Conservation (phyloP, 192 early-diverging fungal genomes). For the Thamnidium elegans region DNA sequence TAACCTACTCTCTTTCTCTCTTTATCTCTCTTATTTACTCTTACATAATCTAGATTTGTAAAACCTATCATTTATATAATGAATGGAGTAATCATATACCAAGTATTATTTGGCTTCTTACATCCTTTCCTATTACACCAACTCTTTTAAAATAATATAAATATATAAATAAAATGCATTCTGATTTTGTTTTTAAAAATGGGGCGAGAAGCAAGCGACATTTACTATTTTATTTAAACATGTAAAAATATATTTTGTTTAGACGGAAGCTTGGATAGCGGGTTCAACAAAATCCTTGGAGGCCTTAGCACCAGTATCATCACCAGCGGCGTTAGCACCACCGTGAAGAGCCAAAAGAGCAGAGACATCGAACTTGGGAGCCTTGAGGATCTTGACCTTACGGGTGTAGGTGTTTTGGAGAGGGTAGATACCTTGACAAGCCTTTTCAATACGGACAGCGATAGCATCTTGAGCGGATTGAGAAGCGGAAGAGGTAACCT, state of each 20-base stretch:
- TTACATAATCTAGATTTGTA: background rate
- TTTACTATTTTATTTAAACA: background rate
- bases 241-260: constrained; percentile 7
- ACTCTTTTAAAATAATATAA: background rate
- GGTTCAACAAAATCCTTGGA: constrained; percentile 85
- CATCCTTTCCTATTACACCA: background rate
- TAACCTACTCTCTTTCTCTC: too few relatives aligned
- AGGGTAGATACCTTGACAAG: constrained; percentile 96
- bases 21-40: background rate
- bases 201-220: too few relatives aligned
- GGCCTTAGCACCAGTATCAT: constrained; percentile 77
- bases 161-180: background rate
- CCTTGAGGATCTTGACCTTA: constrained; percentile 99
- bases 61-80: constrained; percentile 7
- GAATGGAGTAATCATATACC: background rate
- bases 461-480: constrained; percentile 72
- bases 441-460: constrained; percentile 96
- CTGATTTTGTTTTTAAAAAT: background rate
- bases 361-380: constrained; percentile 91
- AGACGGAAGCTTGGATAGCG: constrained; percentile 43
- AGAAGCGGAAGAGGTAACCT: constrained; percentile 78
- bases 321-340: constrained; percentile 73
- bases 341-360: constrained; percentile 97
- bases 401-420: constrained; percentile 94
- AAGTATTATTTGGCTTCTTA: constrained; percentile 2